Conservation (phyloP, 805 yeast species). For the Pichia nakasei region DNA sequence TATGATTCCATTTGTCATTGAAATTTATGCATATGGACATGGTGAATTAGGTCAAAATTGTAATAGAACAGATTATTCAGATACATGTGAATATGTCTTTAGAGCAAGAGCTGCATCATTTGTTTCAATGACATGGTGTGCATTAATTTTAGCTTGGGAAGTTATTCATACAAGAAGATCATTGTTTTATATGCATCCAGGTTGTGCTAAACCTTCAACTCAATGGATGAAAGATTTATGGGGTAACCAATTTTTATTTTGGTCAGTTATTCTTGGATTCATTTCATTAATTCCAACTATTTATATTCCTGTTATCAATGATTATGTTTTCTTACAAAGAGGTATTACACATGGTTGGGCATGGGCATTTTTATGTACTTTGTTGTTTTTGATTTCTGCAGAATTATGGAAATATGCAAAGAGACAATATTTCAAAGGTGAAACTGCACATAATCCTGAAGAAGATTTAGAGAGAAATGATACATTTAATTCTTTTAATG, state of each 20-base stretch:
- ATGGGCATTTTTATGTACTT: slow-evolving; percentile 49
- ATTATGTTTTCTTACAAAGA: slow-evolving; percentile 62
- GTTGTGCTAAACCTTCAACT: slow-evolving; percentile 47
- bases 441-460: slow-evolving; percentile 47
- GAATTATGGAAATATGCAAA: slow-evolving; percentile 65
- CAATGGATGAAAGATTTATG: slow-evolving; percentile 59
- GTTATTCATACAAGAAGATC: slow-evolving; percentile 66
- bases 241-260: slow-evolving; percentile 68
- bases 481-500: slow-evolving; percentile 1
- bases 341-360: slow-evolving; percentile 80
- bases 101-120: slow-evolving; percentile 71
- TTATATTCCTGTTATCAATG: slow-evolving; percentile 82
- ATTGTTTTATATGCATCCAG: slow-evolving; percentile 62
- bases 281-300: slow-evolving; percentile 70
- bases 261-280: slow-evolving; percentile 70
- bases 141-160: slow-evolving; percentile 77
- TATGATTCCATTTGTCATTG: slow-evolving; percentile 53
- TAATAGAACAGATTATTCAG: slow-evolving; percentile 36
- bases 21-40: slow-evolving; percentile 57
- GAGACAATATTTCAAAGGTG: slow-evolving; percentile 39
- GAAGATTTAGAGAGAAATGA: slow-evolving; percentile 46
- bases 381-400: slow-evolving; percentile 48
- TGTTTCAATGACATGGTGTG: slow-evolving; percentile 82
- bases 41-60: slow-evolving; percentile 62
- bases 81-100: slow-evolving; percentile 53